These are phyloP conservation scores for Xylaria sp. DNA, from an alignment of 2,329 filamentous ascomycete species.

Conservation along the genomic window DNA sequence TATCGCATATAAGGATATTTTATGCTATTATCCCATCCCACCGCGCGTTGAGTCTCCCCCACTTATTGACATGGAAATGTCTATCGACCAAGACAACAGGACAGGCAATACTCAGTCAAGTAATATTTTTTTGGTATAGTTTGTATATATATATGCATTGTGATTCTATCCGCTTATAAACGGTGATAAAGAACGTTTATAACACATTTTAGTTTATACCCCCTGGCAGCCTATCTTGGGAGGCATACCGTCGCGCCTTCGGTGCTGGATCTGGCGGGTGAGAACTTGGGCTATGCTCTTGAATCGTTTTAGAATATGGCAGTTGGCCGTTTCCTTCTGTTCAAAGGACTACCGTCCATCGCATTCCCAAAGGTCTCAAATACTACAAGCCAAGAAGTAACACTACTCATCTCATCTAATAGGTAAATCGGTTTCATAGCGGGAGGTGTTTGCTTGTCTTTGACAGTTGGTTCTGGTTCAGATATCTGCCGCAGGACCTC, in stretches of 20 bases:
- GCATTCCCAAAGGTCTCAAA: slow-evolving; percentile 12
- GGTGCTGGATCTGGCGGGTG: background rate
- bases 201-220: too few relatives aligned
- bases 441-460: background rate
- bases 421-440: background rate
- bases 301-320: slow-evolving; percentile 12
- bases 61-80: too few relatives aligned
- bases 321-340: slow-evolving; percentile 10
- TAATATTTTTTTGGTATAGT: too few relatives aligned
- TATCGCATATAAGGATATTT: background rate
- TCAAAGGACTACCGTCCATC: slow-evolving; percentile 12
- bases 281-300: too few relatives aligned
- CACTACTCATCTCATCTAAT: background rate
- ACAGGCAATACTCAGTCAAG: too few relatives aligned
- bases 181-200: too few relatives aligned
- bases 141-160: too few relatives aligned
- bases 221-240: too few relatives aligned
- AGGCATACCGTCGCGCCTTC: too few relatives aligned
- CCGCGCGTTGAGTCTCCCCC: too few relatives aligned
- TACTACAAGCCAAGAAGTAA: background rate
- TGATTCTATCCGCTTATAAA: too few relatives aligned
- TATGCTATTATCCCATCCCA: slow-evolving; percentile 4
- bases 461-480: background rate
- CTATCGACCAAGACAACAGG: too few relatives aligned
- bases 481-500: background rate